Conservation (phyloP, 768 basidiomycete species). For the Termitomyces sp. region DNA sequence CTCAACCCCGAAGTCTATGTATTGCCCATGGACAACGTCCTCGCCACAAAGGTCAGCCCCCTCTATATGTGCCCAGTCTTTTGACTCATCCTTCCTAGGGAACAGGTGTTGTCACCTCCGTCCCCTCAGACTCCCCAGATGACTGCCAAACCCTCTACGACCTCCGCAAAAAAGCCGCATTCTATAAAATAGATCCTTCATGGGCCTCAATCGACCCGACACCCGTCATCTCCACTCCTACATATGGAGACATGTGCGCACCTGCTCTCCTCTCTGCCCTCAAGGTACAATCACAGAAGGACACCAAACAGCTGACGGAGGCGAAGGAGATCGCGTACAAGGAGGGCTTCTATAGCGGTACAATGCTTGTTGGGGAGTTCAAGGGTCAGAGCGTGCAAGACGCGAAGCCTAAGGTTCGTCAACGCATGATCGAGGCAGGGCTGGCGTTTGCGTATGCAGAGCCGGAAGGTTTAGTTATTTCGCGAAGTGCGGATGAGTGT, state of each 20-base stretch:
- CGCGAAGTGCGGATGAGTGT: too few relatives aligned
- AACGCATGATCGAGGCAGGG: constrained; percentile 71
- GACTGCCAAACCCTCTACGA: constrained; percentile 89
- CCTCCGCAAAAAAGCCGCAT: constrained; percentile 92
- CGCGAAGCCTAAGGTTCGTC: constrained; percentile 86
- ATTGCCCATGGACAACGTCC: constrained; percentile 97
- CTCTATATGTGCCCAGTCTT: not conserved
- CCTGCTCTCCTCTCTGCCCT: constrained; percentile 77
- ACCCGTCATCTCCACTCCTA: constrained; percentile 81
- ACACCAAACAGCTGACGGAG: constrained; percentile 87
- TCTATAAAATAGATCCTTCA: constrained; percentile 87
- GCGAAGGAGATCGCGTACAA: constrained; percentile 98
- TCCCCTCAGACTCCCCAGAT: constrained; percentile 97
- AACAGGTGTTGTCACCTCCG: constrained; percentile 96
- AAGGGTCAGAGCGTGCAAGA: constrained; percentile 86
- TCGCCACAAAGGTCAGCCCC: constrained; percentile 76
- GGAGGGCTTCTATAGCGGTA: constrained; percentile 95
- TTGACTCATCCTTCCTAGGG: constrained; percentile 42
- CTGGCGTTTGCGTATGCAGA: constrained; percentile 91
- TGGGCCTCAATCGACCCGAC: constrained; percentile 86
- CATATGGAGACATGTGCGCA: constrained; percentile 92
- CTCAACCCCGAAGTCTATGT: constrained; percentile 87
- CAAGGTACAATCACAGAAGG: constrained; percentile 95
- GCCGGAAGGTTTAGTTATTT: constrained; percentile 58
- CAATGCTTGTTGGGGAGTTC: constrained; percentile 88